Evolutionary conservation across 2,329 filamentous ascomycete genomes (phyloP).

Genomic region (Fusarium albidum): DNA sequence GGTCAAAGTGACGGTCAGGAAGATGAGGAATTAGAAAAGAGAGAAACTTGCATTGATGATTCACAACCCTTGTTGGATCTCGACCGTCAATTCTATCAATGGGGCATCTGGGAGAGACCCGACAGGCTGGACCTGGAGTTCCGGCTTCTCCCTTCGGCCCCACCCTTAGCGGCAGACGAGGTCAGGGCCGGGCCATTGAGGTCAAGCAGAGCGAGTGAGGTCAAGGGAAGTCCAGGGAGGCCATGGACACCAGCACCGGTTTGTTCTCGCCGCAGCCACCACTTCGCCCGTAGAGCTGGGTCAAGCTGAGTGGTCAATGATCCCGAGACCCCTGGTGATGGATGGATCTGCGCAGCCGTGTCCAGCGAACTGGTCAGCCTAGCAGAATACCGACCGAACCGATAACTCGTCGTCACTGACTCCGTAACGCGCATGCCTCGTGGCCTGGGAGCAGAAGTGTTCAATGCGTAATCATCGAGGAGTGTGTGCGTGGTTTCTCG

Average conservation of each 20-base stretch:
- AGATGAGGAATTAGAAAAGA: conserved; percentile 13
- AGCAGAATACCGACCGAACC: conserved; percentile 24
- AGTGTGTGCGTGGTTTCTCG: conserved; percentile 7
- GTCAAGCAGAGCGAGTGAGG: conserved; percentile 9
- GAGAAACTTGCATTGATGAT: conserved; percentile 27
- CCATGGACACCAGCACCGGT: conserved; percentile 37
- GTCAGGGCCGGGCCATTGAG: conserved; percentile 24
- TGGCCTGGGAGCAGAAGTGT: conserved; percentile 8
- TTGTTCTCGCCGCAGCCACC: conserved; percentile 44
- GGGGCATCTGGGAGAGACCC: conserved; percentile 40
- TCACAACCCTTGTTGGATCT: conserved; percentile 26
- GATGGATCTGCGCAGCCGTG: conserved; percentile 17
- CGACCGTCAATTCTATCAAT: conserved; percentile 17
- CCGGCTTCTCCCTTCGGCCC: conserved; percentile 44
- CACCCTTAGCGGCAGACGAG: conserved; percentile 29
- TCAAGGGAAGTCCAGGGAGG: conserved; percentile 30
- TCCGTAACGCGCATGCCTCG: conserved; percentile 24
- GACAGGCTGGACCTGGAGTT: conserved; percentile 42
- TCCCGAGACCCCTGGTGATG: conserved; percentile 25
- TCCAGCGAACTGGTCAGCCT: not conserved
- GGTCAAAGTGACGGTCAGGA: not conserved
- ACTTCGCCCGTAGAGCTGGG: conserved; percentile 29
- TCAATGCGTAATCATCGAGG: conserved; percentile 20
- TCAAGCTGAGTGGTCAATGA: conserved; percentile 26
- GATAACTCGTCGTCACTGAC: conserved; percentile 33